Conservation (phyloP, 208 protist species). For the Leishmania tropica region DNA sequence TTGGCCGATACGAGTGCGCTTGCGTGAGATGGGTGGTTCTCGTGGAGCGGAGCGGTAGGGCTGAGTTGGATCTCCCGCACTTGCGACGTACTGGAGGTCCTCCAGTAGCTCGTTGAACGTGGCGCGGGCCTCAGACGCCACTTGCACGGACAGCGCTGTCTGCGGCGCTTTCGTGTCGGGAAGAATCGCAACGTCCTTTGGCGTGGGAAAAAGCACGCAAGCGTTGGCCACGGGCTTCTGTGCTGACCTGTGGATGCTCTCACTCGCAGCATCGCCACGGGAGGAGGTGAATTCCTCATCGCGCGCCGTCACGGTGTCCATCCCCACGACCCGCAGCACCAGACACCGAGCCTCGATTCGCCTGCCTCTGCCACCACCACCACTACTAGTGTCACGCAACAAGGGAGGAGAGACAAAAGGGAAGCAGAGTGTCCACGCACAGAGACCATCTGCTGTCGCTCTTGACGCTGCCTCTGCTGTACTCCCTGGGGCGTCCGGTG, state of each 20-base stretch:
- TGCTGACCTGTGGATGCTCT: not conserved
- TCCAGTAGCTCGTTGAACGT: conserved; percentile 23
- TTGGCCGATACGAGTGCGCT: not conserved
- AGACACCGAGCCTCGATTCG: conserved; percentile 17
- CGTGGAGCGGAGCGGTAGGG: not conserved
- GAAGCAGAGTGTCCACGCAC: not conserved
- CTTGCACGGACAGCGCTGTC: not conserved
- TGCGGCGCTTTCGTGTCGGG: not conserved
- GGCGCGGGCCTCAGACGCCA: conserved; percentile 21
- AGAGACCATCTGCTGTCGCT: not conserved
- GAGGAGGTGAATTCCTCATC: not conserved
- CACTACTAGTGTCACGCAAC: not conserved
- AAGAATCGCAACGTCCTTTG: not conserved
- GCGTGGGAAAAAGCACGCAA: not conserved
- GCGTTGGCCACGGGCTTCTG: not conserved
- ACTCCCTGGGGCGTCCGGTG: not conserved
- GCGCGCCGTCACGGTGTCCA: conserved; percentile 14
- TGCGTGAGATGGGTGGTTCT: not conserved
- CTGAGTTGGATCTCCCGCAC: not conserved
- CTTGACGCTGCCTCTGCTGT: not conserved
- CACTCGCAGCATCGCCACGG: not conserved
- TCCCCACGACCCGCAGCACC: conserved; percentile 24
- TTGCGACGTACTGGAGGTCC: conserved; percentile 28
- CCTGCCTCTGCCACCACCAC: not conserved
- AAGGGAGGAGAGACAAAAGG: not conserved